These are phyloP conservation scores for Suillus fuscotomentosus DNA, from an alignment of 768 basidiomycete species.

Conservation along the genomic window DNA sequence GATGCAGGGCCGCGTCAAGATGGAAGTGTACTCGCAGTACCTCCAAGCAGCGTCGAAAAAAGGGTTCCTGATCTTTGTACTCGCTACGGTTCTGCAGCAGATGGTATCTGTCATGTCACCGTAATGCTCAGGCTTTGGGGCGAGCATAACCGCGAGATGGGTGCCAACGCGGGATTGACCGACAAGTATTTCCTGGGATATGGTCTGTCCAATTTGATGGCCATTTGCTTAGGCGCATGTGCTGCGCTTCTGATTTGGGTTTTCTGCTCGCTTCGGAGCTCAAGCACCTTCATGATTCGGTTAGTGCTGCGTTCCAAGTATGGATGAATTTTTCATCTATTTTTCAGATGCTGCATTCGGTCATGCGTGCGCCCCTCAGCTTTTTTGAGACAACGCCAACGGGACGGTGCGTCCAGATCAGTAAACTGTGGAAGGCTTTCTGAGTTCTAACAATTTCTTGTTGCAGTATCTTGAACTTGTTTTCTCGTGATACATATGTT, in stretches of 20 bases:
- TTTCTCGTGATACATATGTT: slow-evolving; percentile 85
- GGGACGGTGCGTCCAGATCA: slow-evolving; percentile 53
- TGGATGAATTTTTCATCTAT: slow-evolving; percentile 5
- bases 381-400: slow-evolving; percentile 92
- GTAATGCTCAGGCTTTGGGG: slow-evolving; percentile 79
- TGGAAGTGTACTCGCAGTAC: slow-evolving; percentile 73
- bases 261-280: slow-evolving; percentile 70
- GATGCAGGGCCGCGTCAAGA: slow-evolving; percentile 83
- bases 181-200: slow-evolving; percentile 60
- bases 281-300: slow-evolving; percentile 74
- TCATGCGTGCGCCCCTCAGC: slow-evolving; percentile 80
- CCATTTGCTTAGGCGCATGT: slow-evolving; percentile 51
- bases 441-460: neutral
- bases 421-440: neutral
- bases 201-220: slow-evolving; percentile 62
- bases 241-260: slow-evolving; percentile 73
- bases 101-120: slow-evolving; percentile 58
- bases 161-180: slow-evolving; percentile 55
- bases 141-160: slow-evolving; percentile 65
- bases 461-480: slow-evolving; percentile 79
- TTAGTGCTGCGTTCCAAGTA: slow-evolving; percentile 32
- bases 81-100: slow-evolving; percentile 56
- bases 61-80: slow-evolving; percentile 68
- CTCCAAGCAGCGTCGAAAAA: slow-evolving; percentile 73
- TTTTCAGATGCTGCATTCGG: slow-evolving; percentile 68